Base-by-base conservation (phyloP, 2,329 filamentous ascomycete species). In the Aspergillus sp. region DNA sequence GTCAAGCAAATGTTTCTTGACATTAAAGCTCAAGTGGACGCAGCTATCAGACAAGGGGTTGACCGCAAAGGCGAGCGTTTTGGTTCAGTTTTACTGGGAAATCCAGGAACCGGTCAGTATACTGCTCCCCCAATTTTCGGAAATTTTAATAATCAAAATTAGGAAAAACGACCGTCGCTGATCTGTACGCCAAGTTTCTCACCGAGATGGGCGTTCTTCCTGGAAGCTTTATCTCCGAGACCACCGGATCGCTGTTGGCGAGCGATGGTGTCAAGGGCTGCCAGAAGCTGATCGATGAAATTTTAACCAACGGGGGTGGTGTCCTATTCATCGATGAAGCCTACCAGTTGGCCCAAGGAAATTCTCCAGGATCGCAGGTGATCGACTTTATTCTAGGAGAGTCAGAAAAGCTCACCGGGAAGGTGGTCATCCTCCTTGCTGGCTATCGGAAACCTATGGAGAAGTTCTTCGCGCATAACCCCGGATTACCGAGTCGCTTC, bases 311-410 rank as follows among this genome's bases (percentile, higher is more conserved):
- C 0, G 86, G 84, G 0, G 90, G 90, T 0, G 90, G 90, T 0
- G 87, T 87, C 0, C 67, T 91, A 1, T 93, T 94, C 68, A 88
- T 94, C 22, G 90, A 94, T 60, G 90, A 94, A 71, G 89, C 90
- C 0, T 92, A 94, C 67, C 90, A 93, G 63, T 78, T 94, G 0
- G 81, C 85, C 0, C 85, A 84, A 0, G 83, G 83, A 0, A 84
- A 85, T 57, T 66, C 70, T 2, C 84, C 84, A 0, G 89, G 90
- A 0, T 78, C 75, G 0, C 81, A 82, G 0, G 88, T 92, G 0
- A 77, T 94, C 0, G 89, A 94, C 62, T 90, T 83, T 60, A 77
- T 94, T 0, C 81, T 94, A 0, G 81, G 88, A 0, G 89, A 92
- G 65, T 84, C 92, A 0, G 90, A 93, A 65, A 90, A 91, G 54